These are phyloP conservation scores for Phellopilus nigrolimitatus DNA, from an alignment of 1,284 basidiomycete genomes.

Conservation along the genomic window DNA sequence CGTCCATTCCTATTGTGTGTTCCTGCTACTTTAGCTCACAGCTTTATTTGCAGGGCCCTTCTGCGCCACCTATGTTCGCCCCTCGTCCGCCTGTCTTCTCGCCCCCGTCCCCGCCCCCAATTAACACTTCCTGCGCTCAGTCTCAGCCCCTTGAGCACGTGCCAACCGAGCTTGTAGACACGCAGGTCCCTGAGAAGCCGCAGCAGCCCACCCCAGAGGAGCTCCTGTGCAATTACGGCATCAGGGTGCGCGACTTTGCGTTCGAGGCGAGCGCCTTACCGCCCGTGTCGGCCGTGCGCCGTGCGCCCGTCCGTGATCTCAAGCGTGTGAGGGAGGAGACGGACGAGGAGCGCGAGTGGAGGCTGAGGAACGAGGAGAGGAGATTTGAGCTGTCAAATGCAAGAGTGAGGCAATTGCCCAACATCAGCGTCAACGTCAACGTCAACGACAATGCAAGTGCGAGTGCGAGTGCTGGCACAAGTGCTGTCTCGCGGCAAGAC, in stretches of 20 bases:
- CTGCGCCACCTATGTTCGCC: neutral
- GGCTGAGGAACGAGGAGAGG: constrained; percentile 1
- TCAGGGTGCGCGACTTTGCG: constrained; percentile 70
- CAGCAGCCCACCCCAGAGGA: constrained; percentile 10
- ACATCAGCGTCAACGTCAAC: too few relatives aligned
- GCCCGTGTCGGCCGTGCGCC: constrained; percentile 47
- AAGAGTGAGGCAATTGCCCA: too few relatives aligned
- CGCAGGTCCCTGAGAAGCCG: neutral
- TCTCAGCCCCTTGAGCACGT: constrained; percentile 8
- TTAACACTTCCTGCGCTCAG: too few relatives aligned
- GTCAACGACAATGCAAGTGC: too few relatives aligned
- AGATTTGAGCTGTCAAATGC: neutral
- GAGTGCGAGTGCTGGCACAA: too few relatives aligned
- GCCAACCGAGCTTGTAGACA: constrained; percentile 11
- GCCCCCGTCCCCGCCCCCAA: too few relatives aligned
- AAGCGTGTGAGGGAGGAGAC: neutral
- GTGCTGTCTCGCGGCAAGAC: too few relatives aligned
- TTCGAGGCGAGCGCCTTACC: constrained; percentile 56
- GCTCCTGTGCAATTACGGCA: constrained; percentile 40
- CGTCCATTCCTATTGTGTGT: too few relatives aligned
- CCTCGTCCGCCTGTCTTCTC: neutral
- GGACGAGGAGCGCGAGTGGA: neutral
- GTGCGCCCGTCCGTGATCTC: constrained; percentile 14
- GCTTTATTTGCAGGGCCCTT: neutral
- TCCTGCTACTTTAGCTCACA: neutral